These are phyloP conservation scores for Tinospora cordifolia DNA, from an alignment of 164 flowering plant species.

Conservation along the genomic window DNA sequence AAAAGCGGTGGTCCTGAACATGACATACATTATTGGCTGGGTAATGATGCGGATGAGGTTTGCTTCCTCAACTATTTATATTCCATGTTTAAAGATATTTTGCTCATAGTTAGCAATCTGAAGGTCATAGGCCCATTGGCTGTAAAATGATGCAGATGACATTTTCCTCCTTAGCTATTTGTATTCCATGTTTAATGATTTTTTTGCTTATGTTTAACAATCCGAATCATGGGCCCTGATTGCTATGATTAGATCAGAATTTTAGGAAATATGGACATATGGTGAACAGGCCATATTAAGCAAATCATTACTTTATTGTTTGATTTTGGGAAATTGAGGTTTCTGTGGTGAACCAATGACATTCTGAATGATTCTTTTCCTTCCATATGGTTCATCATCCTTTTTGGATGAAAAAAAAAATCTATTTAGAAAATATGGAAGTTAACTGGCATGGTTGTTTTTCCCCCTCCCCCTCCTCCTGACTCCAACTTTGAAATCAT, in stretches of 20 bases:
- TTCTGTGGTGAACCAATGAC: not conserved
- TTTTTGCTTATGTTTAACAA: not conserved
- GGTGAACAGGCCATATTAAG: not conserved
- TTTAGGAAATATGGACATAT: not conserved
- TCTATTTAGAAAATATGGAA: not conserved
- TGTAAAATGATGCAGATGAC: constrained; percentile 49
- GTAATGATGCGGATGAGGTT: constrained; percentile 50
- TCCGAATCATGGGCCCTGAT: not conserved
- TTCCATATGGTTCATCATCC: not conserved
- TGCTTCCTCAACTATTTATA: not conserved
- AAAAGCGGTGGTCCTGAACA: constrained; percentile 44
- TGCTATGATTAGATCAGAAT: not conserved
- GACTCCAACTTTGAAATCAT: not conserved
- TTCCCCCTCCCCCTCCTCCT: not conserved
- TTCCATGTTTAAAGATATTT: not conserved
- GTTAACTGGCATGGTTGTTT: not conserved
- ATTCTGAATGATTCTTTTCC: not conserved
- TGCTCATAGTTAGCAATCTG: not conserved
- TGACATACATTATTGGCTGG: constrained; percentile 70
- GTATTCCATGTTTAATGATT: not conserved
- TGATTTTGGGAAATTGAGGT: not conserved
- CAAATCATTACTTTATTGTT: not conserved
- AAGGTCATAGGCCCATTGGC: constrained; percentile 29
- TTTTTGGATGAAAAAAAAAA: not conserved
- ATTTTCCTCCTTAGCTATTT: constrained; percentile 16